A percentile compares a stretch with the other conserved stretches of the same genome.
Conservation (phyloP, 2,329 filamentous ascomycete genomes). For the Cyphellophora europaea region DNA sequence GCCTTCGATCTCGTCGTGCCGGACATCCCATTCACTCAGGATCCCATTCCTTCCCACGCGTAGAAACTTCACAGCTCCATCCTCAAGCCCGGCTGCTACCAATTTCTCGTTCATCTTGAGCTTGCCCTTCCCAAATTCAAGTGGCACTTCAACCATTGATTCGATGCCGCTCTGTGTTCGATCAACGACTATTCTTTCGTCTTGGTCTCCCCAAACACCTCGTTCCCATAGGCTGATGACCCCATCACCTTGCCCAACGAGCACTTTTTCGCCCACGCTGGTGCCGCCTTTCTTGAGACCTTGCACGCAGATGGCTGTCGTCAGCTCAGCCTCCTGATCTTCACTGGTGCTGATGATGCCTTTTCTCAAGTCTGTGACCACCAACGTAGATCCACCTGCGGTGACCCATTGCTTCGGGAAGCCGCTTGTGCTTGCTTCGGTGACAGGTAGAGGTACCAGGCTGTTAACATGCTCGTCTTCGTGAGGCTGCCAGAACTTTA, state of each 20-base stretch:
- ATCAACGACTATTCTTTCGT: slow-evolving; percentile 75
- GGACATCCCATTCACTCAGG: slow-evolving; percentile 46
- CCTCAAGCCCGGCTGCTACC: slow-evolving; percentile 70
- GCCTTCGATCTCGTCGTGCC: slow-evolving; percentile 80
- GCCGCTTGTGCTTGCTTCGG: slow-evolving; percentile 72
- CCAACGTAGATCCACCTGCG: slow-evolving; percentile 82
- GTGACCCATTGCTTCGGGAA: slow-evolving; percentile 93
- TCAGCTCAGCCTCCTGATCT: slow-evolving; percentile 86
- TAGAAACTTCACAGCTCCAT: slow-evolving; percentile 70
- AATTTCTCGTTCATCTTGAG: slow-evolving; percentile 48
- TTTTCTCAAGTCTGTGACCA: slow-evolving; percentile 77
- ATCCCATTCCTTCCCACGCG: slow-evolving; percentile 66
- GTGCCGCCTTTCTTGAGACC: slow-evolving; percentile 59
- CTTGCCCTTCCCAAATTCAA: slow-evolving; percentile 53
- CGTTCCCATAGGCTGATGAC: slow-evolving; percentile 90
- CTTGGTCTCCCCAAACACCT: slow-evolving; percentile 90
- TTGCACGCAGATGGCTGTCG: slow-evolving; percentile 70
- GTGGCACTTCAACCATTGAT: slow-evolving; percentile 62
- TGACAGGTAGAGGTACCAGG: slow-evolving; percentile 71
- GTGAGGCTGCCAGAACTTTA: slow-evolving; percentile 77
- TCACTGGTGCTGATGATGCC: slow-evolving; percentile 84
- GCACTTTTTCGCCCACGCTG: slow-evolving; percentile 63
- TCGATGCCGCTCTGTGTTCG: slow-evolving; percentile 71
- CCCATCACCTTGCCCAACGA: slow-evolving; percentile 70
- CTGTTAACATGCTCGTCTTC: slow-evolving; percentile 80